phyloP scores from a whole-genome alignment of 805 yeast genomes.

The Starmerella bombicola region DNA sequence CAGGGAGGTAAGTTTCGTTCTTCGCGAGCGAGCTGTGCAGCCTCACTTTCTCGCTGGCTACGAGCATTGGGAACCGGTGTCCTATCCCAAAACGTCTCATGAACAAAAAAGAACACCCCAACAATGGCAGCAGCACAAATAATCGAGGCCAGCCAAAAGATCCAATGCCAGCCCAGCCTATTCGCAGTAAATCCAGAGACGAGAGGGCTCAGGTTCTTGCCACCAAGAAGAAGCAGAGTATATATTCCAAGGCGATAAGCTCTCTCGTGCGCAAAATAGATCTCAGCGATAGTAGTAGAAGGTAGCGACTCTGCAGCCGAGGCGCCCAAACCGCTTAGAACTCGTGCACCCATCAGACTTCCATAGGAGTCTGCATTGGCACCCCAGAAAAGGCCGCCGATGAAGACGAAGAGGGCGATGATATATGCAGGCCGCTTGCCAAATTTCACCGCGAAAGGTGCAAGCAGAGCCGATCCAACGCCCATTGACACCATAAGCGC shows the following conservation, averaged over 20 bases:
- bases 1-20: slow-evolving; percentile 16
- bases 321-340: slow-evolving; percentile 47
- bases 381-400: slow-evolving; percentile 44
- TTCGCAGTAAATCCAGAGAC: slow-evolving; percentile 43
- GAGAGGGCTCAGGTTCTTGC: slow-evolving; percentile 47
- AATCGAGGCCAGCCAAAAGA: slow-evolving; percentile 47
- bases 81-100: slow-evolving; percentile 55
- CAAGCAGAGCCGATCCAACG: slow-evolving; percentile 44
- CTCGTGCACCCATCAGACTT: slow-evolving; percentile 44
- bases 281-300: slow-evolving; percentile 48
- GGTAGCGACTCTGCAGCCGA: slow-evolving; percentile 52
- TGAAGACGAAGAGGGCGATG: slow-evolving; percentile 36
- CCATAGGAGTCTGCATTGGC: slow-evolving; percentile 40
- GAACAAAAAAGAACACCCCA: slow-evolving; percentile 42
- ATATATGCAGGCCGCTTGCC: slow-evolving; percentile 49
- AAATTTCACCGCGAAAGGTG: slow-evolving; percentile 44
- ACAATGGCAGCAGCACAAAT: slow-evolving; percentile 38
- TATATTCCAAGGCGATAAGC: slow-evolving; percentile 49
- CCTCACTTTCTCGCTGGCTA: slow-evolving; percentile 37
- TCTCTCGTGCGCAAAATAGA: slow-evolving; percentile 48
- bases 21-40: slow-evolving; percentile 33
- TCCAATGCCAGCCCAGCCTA: slow-evolving; percentile 43
- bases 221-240: slow-evolving; percentile 47
- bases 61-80: slow-evolving; percentile 39
- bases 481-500: slow-evolving; percentile 48